Evolutionary conservation across 2,329 filamentous ascomycete species (phyloP), one percentile per base, ranked within the genome.

Genomic region (Myriosclerotinia scirpicola): DNA sequence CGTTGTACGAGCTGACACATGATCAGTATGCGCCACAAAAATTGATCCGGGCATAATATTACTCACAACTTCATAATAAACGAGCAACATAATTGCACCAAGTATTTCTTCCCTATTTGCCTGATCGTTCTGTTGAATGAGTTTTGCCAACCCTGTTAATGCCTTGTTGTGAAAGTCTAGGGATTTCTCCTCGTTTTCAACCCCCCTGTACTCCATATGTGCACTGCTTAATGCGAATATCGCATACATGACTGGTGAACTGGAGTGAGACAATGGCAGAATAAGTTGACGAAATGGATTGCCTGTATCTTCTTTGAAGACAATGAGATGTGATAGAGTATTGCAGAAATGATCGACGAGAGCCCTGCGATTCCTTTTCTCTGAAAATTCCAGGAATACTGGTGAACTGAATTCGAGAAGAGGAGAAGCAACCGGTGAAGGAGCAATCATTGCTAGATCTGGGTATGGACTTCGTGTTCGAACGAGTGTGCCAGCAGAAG

Each of bases 171-270:
- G 86, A 69, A 87, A 87, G 67, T 81, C 81, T 1, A 86, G 76
- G 46, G 85, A 86, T 70, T 81, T 84, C 71, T 87, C 84, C 61
- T 72, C 69, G 34, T 82, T 83, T 26, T 81, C 77, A 9, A 85
- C 78, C 1, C 84, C 84, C 34, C 84, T 79, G 58, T 85, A 92
- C 66, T 94, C 90, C 67, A 96, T 80, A 75, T 97, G 95, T 67
- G 93, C 94, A 66, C 90, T 91, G 0, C 92, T 87, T 6, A 97
- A 80, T 0, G 93, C 92, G 67, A 91, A 93, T 68, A 97, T 90
- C 14, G 93, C 92, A 74, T 95, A 91, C 76, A 91, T 90, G 4
- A 97, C 83, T 0, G 85, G 82, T 0, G 79, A 79, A 72, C 83
- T 85, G 53, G 74, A 78, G 54, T 82, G 79, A 3, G 84, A 85